phyloP scores from a whole-genome alignment of 106 monocot species.

The Allium fistulosum region DNA sequence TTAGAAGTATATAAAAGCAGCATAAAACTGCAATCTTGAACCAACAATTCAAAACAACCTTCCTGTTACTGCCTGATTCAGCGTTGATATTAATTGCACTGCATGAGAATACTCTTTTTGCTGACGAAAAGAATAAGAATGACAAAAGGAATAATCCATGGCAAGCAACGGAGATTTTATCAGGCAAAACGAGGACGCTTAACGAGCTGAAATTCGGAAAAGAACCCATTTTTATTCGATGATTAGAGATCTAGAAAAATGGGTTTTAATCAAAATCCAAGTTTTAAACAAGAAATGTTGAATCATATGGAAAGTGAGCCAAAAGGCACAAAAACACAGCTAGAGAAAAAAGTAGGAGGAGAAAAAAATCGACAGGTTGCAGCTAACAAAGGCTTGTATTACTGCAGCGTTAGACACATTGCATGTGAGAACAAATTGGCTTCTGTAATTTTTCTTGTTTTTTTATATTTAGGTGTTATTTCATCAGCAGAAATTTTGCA shows the following conservation, averaged over 20 bases:
- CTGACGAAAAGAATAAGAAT: conserved; percentile 16
- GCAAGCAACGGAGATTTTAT: conserved; percentile 15
- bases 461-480: too few species aligned
- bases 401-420: too few species aligned
- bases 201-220: conserved; percentile 11
- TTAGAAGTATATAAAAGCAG: conserved; percentile 34
- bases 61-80: conserved; percentile 3
- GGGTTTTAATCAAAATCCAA: conserved; percentile 1
- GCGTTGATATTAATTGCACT: background rate
- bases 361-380: too few species aligned
- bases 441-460: too few species aligned
- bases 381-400: too few species aligned
- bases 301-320: too few species aligned
- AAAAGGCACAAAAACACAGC: too few species aligned
- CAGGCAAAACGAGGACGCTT: conserved; percentile 20
- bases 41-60: conserved; percentile 18
- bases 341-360: too few species aligned
- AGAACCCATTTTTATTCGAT: conserved; percentile 21
- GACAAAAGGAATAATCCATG: conserved; percentile 21
- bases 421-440: too few species aligned
- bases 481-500: too few species aligned
- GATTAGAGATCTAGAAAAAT: background rate
- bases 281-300: too few species aligned
- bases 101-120: conserved; percentile 16
- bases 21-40: conserved; percentile 26